Conservation (phyloP, 1,139 yeast genomes). For the Taphrina sp. region DNA sequence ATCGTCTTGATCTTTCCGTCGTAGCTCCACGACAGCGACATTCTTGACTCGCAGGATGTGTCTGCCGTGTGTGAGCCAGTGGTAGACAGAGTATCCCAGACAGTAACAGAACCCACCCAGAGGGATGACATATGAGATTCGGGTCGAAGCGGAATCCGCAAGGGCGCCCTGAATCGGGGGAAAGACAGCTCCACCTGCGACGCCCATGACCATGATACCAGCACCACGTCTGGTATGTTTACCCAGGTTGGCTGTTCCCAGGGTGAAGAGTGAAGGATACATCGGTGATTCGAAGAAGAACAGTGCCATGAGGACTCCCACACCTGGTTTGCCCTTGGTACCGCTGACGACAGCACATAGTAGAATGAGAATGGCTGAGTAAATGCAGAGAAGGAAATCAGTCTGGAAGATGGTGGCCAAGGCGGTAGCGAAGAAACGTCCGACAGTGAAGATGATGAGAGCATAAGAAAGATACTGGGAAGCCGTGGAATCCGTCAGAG, state of each 20-base stretch:
- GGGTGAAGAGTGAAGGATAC: constrained; percentile 34
- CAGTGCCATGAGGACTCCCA: constrained; percentile 23
- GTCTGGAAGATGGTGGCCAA: constrained; percentile 31
- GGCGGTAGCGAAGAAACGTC: constrained; percentile 34
- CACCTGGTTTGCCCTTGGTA: constrained; percentile 29
- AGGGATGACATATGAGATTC: constrained; percentile 6
- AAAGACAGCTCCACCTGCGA: constrained; percentile 34
- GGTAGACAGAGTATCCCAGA: constrained; percentile 19
- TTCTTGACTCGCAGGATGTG: constrained; percentile 20
- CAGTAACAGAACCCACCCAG: constrained; percentile 11
- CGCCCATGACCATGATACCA: constrained; percentile 32
- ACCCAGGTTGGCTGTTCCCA: constrained; percentile 33
- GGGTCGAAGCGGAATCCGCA: constrained; percentile 13
- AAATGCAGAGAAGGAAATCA: constrained; percentile 16
- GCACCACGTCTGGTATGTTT: constrained; percentile 33
- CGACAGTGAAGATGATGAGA: constrained; percentile 33
- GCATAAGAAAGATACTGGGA: constrained; percentile 31
- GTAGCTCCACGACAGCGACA: no score
- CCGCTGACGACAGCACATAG: constrained; percentile 6
- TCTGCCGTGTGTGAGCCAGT: constrained; percentile 11
- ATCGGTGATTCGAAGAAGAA: constrained; percentile 34
- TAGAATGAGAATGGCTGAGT: constrained; percentile 21
- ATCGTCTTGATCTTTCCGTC: no score
- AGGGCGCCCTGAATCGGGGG: constrained; percentile 31
- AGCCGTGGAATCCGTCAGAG: constrained; percentile 7